Evolutionary conservation across 169 alveolate genomes (phyloP).

Genomic region (Plasmodium reichenowi): DNA sequence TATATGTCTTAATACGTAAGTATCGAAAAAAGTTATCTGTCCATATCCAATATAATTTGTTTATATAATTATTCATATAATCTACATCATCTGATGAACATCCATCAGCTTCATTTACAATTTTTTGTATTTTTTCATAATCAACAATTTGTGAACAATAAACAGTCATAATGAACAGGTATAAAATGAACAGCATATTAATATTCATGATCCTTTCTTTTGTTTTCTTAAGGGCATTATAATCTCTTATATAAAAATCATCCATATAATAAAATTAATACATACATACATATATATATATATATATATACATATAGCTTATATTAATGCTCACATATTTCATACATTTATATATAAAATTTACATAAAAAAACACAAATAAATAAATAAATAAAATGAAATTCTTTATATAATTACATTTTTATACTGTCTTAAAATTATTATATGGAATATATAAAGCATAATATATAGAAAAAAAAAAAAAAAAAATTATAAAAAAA

Average conservation of each 20-base stretch:
- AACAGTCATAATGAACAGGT: background rate
- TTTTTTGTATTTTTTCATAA: constrained; percentile 24
- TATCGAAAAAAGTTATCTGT: constrained; percentile 43
- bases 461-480: too few relatives aligned
- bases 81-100: constrained; percentile 56
- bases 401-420: too few relatives aligned
- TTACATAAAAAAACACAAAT: too few relatives aligned
- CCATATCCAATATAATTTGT: constrained; percentile 71
- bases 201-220: constrained; percentile 5
- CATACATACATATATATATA: too few relatives aligned
- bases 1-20: constrained; percentile 39
- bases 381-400: too few relatives aligned
- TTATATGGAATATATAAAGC: too few relatives aligned
- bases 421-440: too few relatives aligned
- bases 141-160: constrained; percentile 4
- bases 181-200: constrained; percentile 7
- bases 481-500: too few relatives aligned
- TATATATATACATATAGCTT: too few relatives aligned
- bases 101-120: constrained; percentile 51
- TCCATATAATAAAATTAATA: too few relatives aligned
- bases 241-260: background rate
- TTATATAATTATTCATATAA: constrained; percentile 22
- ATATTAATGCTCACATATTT: too few relatives aligned
- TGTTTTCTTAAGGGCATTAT: constrained; percentile 5
- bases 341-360: too few relatives aligned